These are phyloP conservation scores for Cucurbita argyrosperma DNA, from an alignment of 306 rosid genomes.

Conservation along the genomic window DNA sequence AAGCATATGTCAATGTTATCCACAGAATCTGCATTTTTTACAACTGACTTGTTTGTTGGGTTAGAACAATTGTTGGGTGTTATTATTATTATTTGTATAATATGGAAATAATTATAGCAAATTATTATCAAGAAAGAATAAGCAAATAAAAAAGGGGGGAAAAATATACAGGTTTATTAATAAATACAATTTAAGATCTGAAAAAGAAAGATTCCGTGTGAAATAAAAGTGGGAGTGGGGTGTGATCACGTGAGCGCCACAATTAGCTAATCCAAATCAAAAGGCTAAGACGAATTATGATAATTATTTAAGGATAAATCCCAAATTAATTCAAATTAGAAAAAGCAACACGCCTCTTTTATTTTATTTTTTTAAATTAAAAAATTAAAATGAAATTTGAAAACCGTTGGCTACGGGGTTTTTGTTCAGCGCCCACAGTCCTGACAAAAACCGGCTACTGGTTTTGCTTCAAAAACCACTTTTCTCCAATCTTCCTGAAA, in stretches of 20 bases:
- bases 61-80: no score
- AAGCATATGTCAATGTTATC: no score
- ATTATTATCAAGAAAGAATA: not conserved
- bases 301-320: not conserved
- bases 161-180: not conserved
- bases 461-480: constrained; percentile 22
- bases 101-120: not conserved
- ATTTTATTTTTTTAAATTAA: not conserved
- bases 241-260: not conserved
- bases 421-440: constrained; percentile 40
- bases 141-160: not conserved
- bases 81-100: no score
- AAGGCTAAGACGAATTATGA: not conserved
- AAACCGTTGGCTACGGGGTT: constrained; percentile 30
- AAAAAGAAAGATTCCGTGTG: not conserved
- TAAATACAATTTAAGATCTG: not conserved
- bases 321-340: not conserved
- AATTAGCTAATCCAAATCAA: not conserved
- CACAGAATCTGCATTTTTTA: no score
- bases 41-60: no score
- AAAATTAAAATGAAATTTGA: not conserved
- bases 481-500: constrained; percentile 40
- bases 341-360: not conserved
- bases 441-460: constrained; percentile 20
- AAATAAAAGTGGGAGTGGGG: not conserved